A percentile compares a stretch with the other conserved stretches of the same genome.
phyloP scores from a whole-genome alignment of 2,329 filamentous ascomycete genomes.

The Dactylellina leptospora region DNA sequence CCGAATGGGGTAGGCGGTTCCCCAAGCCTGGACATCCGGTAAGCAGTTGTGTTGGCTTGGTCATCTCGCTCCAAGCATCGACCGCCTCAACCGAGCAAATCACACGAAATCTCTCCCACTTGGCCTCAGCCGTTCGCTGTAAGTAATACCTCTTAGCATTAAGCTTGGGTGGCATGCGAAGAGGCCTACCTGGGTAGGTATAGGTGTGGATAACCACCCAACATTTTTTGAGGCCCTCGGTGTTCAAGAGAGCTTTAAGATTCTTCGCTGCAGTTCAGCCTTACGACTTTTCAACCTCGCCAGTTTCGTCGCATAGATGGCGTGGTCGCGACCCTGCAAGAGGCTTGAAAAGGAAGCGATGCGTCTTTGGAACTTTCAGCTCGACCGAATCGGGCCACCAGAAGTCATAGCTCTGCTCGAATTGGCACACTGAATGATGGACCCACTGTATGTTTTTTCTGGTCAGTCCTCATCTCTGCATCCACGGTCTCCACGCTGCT shows the following conservation, averaged over 20 bases:
- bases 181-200: too few species aligned
- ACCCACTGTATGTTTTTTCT: too few species aligned
- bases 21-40: background rate
- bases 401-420: constrained; percentile 30
- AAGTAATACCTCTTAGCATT: background rate
- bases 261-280: constrained; percentile 40
- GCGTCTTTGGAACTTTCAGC: constrained; percentile 28
- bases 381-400: constrained; percentile 15
- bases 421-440: constrained; percentile 18
- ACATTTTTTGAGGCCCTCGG: too few species aligned
- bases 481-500: too few species aligned
- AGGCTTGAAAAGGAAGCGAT: constrained; percentile 18
- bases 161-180: background rate
- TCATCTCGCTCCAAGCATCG: background rate
- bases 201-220: too few species aligned
- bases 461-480: too few species aligned
- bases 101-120: background rate
- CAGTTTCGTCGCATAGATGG: constrained; percentile 4
- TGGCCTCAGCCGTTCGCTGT: constrained; percentile 4
- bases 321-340: constrained; percentile 16
- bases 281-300: constrained; percentile 50
- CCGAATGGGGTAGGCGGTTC: constrained; percentile 29
- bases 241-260: too few species aligned
- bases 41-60: constrained; percentile 48
- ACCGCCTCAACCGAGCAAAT: constrained; percentile 36